Conservation (phyloP, 768 basidiomycete species). For the Panaeolus cyanescens region DNA sequence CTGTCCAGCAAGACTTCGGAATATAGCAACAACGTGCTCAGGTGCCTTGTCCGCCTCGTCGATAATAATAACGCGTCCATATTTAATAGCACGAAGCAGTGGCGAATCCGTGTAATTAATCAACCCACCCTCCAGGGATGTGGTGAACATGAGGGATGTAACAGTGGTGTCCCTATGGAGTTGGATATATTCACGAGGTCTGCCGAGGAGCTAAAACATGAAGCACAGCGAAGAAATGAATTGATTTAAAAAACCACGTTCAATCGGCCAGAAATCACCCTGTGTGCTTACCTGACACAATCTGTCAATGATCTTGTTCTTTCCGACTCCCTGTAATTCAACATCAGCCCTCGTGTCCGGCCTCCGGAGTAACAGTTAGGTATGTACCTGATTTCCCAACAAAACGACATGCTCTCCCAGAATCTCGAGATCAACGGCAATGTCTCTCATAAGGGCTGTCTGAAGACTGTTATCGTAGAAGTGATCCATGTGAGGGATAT, state of each 20-base stretch:
- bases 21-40: constrained; percentile 72
- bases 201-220: constrained; percentile 48
- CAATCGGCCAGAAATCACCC: neutral
- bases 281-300: constrained; percentile 50
- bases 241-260: neutral
- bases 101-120: constrained; percentile 68
- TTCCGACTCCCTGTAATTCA: constrained; percentile 57
- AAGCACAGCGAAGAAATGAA: neutral
- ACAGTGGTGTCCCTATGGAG: constrained; percentile 72
- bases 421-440: constrained; percentile 63
- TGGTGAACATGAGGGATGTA: constrained; percentile 71
- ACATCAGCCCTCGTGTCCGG: neutral
- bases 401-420: constrained; percentile 66
- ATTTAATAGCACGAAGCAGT: constrained; percentile 60
- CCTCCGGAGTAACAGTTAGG: neutral
- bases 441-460: constrained; percentile 65
- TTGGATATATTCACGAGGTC: constrained; percentile 71
- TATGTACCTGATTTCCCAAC: constrained; percentile 65
- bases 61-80: constrained; percentile 66
- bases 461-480: constrained; percentile 74
- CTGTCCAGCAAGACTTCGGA: constrained; percentile 68
- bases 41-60: constrained; percentile 77
- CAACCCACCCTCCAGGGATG: constrained; percentile 56
- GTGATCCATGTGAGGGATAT: constrained; percentile 69
- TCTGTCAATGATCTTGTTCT: constrained; percentile 69